Percentiles rank a stretch among this genome's conserved stretches.
Conservation (phyloP, 768 basidiomycete genomes). For the Rickenella mellea region DNA sequence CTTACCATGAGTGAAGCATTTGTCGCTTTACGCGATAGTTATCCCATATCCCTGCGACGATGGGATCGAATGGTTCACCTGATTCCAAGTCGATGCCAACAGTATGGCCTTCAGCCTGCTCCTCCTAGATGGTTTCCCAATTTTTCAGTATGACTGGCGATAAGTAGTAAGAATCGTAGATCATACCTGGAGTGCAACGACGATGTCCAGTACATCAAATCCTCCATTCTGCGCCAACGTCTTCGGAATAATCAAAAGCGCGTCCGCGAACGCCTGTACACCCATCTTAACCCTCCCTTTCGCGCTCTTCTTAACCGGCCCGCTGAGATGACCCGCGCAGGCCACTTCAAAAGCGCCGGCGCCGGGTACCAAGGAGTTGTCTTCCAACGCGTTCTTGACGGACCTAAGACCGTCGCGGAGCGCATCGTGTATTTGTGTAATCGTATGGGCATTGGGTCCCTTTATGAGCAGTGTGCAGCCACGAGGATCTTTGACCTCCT, state of each 20-base stretch:
- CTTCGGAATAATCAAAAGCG: slow-evolving; percentile 89
- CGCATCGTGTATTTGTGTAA: slow-evolving; percentile 95
- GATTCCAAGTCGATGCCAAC: slow-evolving; percentile 90
- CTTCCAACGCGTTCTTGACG: slow-evolving; percentile 95
- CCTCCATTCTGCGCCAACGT: slow-evolving; percentile 94
- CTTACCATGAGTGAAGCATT: slow-evolving; percentile 94
- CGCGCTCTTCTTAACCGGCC: slow-evolving; percentile 70
- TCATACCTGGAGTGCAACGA: slow-evolving; percentile 80
- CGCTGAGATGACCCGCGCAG: slow-evolving; percentile 76
- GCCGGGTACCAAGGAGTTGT: slow-evolving; percentile 83
- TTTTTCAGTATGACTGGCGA: slow-evolving; percentile 2
- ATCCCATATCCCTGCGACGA: slow-evolving; percentile 95
- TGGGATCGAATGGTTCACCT: slow-evolving; percentile 94
- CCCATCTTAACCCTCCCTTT: slow-evolving; percentile 97
- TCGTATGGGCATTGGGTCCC: slow-evolving; percentile 94
- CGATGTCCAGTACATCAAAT: slow-evolving; percentile 91
- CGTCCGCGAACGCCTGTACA: slow-evolving; percentile 94
- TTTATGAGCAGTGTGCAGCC: slow-evolving; percentile 95
- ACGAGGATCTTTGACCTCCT: slow-evolving; percentile 93
- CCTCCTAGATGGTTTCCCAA: slow-evolving; percentile 49
- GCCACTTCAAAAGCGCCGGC: slow-evolving; percentile 97
- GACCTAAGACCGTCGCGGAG: slow-evolving; percentile 92
- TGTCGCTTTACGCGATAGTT: slow-evolving; percentile 98
- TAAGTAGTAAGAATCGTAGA: slow-evolving; percentile 8
- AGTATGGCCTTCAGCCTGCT: slow-evolving; percentile 85